Percentiles rank a stretch among this genome's conserved stretches.
These are phyloP conservation scores for Coleophoma cylindrospora DNA, from an alignment of 2,329 filamentous ascomycete species.

Conservation along the genomic window DNA sequence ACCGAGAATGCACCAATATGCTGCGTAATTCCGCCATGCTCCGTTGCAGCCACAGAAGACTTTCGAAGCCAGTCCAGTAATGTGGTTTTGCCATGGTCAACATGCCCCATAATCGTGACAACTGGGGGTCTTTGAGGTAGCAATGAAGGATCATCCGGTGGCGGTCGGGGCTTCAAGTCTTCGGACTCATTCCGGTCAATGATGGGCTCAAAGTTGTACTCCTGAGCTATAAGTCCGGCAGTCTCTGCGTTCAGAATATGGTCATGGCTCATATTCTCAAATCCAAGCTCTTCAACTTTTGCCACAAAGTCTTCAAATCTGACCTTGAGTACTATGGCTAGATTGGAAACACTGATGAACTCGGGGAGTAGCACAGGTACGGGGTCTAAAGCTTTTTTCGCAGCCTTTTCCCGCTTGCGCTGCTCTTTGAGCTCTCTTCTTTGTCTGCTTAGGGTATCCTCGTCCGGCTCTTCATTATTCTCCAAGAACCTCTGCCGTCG, in stretches of 20 bases:
- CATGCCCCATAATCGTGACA: constrained; percentile 98
- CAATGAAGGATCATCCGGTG: constrained; percentile 59
- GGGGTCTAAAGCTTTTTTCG: constrained; percentile 35
- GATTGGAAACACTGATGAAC: constrained; percentile 81
- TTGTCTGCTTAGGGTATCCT: constrained; percentile 17
- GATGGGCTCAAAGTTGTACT: constrained; percentile 87
- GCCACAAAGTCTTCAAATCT: constrained; percentile 64
- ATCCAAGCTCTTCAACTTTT: constrained; percentile 81
- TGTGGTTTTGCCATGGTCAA: constrained; percentile 98
- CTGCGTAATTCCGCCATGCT: constrained; percentile 96
- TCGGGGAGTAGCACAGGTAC: constrained; percentile 76
- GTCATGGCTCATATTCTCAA: constrained; percentile 76
- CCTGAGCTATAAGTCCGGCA: constrained; percentile 81
- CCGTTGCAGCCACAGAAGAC: constrained; percentile 82
- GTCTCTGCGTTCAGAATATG: constrained; percentile 89
- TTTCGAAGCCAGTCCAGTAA: constrained; percentile 90
- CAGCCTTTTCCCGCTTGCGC: constrained; percentile 32
- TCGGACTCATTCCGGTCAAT: constrained; percentile 60
- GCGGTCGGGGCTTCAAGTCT: constrained; percentile 68
- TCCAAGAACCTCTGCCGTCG: constrained; percentile 19
- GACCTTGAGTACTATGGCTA: constrained; percentile 72
- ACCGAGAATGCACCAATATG: constrained; percentile 98
- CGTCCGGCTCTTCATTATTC: constrained; percentile 25
- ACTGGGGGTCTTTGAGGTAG: constrained; percentile 81
- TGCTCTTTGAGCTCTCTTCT: constrained; percentile 35